phyloP scores from a whole-genome alignment of 495 filamentous ascomycete genomes.

The Penicilliopsis zonata region DNA sequence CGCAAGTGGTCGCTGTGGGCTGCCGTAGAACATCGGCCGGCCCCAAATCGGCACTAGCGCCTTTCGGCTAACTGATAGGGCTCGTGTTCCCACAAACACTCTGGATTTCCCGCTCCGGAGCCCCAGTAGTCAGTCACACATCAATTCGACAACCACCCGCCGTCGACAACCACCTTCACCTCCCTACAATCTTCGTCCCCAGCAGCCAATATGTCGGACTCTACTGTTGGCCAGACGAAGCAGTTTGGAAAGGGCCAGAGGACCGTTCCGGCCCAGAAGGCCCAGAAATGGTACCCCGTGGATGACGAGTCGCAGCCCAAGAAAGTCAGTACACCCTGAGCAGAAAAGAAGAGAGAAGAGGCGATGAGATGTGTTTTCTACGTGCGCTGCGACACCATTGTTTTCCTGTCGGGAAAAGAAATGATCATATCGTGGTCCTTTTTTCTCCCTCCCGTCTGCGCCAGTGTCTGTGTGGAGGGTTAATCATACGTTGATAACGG shows the following conservation, averaged over 20 bases:
- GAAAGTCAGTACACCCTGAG: constrained; percentile 58
- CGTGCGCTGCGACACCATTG: constrained; percentile 25
- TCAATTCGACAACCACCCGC: constrained; percentile 36
- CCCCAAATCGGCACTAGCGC: constrained; percentile 21
- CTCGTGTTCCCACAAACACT: constrained; percentile 25
- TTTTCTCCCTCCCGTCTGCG: constrained; percentile 1
- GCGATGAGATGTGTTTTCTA: constrained; percentile 13
- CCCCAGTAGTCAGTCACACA: constrained; percentile 17
- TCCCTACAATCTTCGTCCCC: constrained; percentile 30
- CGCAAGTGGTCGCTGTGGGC: constrained; percentile 8
- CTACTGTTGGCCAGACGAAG: constrained; percentile 58
- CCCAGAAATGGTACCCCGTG: constrained; percentile 98
- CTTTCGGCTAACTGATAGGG: constrained; percentile 25
- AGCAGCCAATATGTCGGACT: constrained; percentile 54
- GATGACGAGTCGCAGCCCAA: constrained; percentile 83
- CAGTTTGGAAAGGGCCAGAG: constrained; percentile 96
- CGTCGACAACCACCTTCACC: constrained; percentile 30
- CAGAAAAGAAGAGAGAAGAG: constrained; percentile 9
- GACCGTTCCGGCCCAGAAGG: constrained; percentile 82
- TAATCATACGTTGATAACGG: constrained; percentile 10
- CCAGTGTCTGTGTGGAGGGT: constrained; percentile 7
- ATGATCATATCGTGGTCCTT: constrained; percentile 2
- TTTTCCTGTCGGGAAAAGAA: constrained; percentile 13
- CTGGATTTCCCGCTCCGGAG: constrained; percentile 20
- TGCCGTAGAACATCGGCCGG: constrained; percentile 4